Conservation (phyloP, 2,329 filamentous ascomycete genomes). For the Epichloe bromicola region DNA sequence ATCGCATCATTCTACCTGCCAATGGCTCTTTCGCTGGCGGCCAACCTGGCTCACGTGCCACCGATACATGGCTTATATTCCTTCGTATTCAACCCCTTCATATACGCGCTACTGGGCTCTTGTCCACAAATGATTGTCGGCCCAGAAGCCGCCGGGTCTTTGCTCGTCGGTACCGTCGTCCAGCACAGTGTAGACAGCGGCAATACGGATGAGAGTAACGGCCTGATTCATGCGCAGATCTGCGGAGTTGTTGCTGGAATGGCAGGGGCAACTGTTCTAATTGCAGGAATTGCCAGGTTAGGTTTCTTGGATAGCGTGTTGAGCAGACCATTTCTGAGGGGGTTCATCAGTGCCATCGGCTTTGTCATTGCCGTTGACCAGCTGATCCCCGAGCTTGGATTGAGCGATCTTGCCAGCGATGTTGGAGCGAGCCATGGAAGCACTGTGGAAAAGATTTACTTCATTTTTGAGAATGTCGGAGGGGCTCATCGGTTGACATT, state of each 20-base stretch:
- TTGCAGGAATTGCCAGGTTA: constrained; percentile 70
- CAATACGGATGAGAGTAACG: constrained; percentile 49
- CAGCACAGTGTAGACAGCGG: constrained; percentile 62
- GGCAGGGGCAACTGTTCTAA: constrained; percentile 76
- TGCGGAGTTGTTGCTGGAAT: constrained; percentile 82
- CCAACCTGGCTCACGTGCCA: constrained; percentile 84
- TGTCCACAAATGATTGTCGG: constrained; percentile 90
- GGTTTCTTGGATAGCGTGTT: constrained; percentile 93
- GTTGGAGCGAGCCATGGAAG: constrained; percentile 66
- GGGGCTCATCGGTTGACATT: constrained; percentile 63
- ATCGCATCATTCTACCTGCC: constrained; percentile 98
- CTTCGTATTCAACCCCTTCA: constrained; percentile 87
- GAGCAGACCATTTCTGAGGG: constrained; percentile 79
- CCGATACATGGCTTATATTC: constrained; percentile 89
- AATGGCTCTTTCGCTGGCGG: constrained; percentile 86
- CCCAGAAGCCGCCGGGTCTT: constrained; percentile 83
- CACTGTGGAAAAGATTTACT: constrained; percentile 72
- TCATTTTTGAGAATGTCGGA: constrained; percentile 55
- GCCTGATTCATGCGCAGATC: constrained; percentile 60
- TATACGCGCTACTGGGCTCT: constrained; percentile 85
- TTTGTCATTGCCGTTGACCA: constrained; percentile 95
- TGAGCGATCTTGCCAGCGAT: constrained; percentile 52
- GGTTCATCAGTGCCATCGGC: constrained; percentile 94
- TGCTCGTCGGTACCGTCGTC: constrained; percentile 79
- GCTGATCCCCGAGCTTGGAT: constrained; percentile 76